Evolutionary conservation across 73 alveolate species (phyloP).

Genomic region (Paramecium pentaurelia): DNA sequence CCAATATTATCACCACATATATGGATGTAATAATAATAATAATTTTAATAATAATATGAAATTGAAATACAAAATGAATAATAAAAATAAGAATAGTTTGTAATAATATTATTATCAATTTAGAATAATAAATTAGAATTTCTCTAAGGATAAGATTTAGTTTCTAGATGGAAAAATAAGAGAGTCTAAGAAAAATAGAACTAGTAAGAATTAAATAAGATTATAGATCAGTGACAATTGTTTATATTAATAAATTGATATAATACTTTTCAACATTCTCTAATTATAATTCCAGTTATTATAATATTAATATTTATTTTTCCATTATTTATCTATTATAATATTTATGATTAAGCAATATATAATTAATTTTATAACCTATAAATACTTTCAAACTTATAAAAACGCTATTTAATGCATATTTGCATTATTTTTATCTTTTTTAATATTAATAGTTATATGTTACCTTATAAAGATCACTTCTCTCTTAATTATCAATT

Average conservation of each 20-base stretch:
- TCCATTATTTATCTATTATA: too few species aligned
- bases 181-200: not conserved
- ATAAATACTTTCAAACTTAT: too few species aligned
- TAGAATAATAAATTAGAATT: not conserved
- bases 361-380: too few species aligned
- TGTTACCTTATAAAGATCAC: too few species aligned
- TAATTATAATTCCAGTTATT: not conserved
- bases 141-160: not conserved
- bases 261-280: not conserved
- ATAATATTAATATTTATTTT: too few species aligned
- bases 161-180: conserved; percentile 1
- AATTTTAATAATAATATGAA: not conserved
- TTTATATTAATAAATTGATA: not conserved
- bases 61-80: not conserved
- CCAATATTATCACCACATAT: not conserved
- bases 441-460: too few species aligned
- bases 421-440: too few species aligned
- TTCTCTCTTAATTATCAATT: too few species aligned
- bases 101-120: not conserved
- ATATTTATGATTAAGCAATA: too few species aligned
- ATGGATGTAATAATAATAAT: not conserved
- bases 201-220: not conserved
- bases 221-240: not conserved
- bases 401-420: too few species aligned
- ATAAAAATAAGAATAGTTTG: not conserved